Conservation (phyloP, 495 filamentous ascomycete species). For the Podospora sp. region DNA sequence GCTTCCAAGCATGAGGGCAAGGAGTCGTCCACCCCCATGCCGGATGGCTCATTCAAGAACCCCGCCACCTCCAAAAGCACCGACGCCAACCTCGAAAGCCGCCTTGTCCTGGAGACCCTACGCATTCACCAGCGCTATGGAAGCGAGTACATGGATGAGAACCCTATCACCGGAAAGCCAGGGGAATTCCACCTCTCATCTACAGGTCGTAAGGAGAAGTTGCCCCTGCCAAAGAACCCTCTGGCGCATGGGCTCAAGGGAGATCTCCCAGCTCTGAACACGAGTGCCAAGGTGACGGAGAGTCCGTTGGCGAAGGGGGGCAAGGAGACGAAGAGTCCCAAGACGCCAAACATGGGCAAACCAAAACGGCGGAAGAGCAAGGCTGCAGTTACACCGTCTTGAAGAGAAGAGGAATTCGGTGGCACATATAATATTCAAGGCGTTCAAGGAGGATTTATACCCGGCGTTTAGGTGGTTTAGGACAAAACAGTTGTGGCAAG, state of each 20-base stretch:
- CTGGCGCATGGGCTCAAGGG: conserved; percentile 8
- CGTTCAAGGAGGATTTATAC: not conserved
- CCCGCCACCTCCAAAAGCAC: conserved; percentile 37
- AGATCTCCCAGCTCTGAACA: conserved; percentile 40
- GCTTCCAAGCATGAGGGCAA: conserved; percentile 54
- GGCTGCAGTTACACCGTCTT: conserved; percentile 35
- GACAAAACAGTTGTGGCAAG: not conserved
- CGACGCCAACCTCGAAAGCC: conserved; percentile 46
- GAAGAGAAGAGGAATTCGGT: not conserved
- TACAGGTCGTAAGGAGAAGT: conserved; percentile 52
- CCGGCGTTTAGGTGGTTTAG: not conserved
- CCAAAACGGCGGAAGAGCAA: conserved; percentile 64
- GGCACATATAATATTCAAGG: not conserved
- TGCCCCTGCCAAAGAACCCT: conserved; percentile 22
- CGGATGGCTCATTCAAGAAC: not conserved
- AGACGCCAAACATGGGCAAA: conserved; percentile 51
- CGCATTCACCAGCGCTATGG: conserved; percentile 64
- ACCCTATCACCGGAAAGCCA: conserved; percentile 80
- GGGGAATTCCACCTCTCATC: conserved; percentile 80
- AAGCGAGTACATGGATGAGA: conserved; percentile 90
- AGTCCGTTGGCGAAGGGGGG: conserved; percentile 36
- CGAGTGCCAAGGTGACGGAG: conserved; percentile 38
- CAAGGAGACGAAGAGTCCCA: conserved; percentile 55
- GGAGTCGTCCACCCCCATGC: conserved; percentile 34
- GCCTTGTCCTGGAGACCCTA: conserved; percentile 69